Base-by-base conservation (phyloP, 768 basidiomycete species). In the Pilatotrama ljubarskyi region DNA sequence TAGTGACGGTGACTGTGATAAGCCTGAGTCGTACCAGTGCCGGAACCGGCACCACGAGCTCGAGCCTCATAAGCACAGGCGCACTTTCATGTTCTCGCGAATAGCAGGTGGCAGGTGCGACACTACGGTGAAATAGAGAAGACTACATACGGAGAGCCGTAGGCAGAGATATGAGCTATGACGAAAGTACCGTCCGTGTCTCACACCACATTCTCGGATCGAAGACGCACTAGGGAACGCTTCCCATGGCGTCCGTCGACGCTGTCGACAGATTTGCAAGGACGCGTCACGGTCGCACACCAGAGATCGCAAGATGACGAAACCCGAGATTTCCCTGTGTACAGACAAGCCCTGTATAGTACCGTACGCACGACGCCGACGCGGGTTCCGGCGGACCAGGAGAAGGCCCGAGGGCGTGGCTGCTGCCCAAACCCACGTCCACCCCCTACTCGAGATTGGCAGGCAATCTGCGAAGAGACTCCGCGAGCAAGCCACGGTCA, bases 231-330 rank as follows among this genome's bases (percentile, higher is more conserved):
- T 15, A 17, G 8, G 22, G 38, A 25, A 3, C 18, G 41, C 40
- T 54, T 54, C 52, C n/a, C 52, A 54, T 42, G 41, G 32, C 32
- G n/a, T 14, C 32, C n/a, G 29, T 50, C 35, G 49, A 36, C n/a
- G 41, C 32, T 37, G 29, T 50, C 35, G 49, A 36, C 18, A 41
- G 41, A 54, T 38, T 29, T 13, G 36, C 51, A n/a, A 22, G 51
- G 42, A 40, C 41, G 52, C 52, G 43, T 26, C 41, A 26, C 52
- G 52, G n/a, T 44, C 53, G 53, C 53, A 55, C 53, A 35, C 44
- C 26, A 54, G 40, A 42, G 50, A 36, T 32, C n/a, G 26, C 52
- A n/a, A 32, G 42, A 54, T 54, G 52, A 54, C 52, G 52, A 54
- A 43, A 54, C 18, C 35, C 36, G 38, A 29, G 5, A 26, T n/a